Base-by-base conservation (phyloP, 129 eudicot genomes). In the Arctium minus region DNA sequence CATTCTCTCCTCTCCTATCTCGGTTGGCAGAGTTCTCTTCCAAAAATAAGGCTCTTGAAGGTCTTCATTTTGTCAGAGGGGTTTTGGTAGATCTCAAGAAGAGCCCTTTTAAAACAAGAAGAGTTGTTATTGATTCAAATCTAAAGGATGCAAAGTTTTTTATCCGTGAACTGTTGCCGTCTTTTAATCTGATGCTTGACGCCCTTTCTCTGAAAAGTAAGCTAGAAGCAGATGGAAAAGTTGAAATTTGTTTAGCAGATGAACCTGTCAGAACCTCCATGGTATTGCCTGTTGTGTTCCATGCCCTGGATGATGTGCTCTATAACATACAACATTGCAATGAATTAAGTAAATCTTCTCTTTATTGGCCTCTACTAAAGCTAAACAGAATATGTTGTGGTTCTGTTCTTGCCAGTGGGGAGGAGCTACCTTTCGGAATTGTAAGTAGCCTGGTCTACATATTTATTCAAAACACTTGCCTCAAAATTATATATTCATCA, bases 391-490 rank as follows among this genome's bases (percentile, higher is more conserved):
- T 96, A 81, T 92, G 91, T 82, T 87, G 93, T 78, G 99, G 98
- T 74, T 88, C 88, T 2, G 92, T 91, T 83, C 98, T 96, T 83
- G 98, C 98, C 9, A 96, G 98, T 65, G 97, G 98, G 72, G 99
- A 96, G 90, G 99, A 96, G 91, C 92, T 93, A 76, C 99, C 99
- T 78, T 90, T 93, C 86, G 99, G 99, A 82, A 89, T 96, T 83
- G 99, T 96, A 86, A 93, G 99, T 86, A 38, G 29, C 38, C 29
- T 77, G 18, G 22, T 17, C 13, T 32, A 44, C 80, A 75, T 37
- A 76, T 30, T n/a, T 32, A 9, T 76, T 35, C 40, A 44, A 12
- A 39, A 75, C 67, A 39, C 8, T 74, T 44, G 60, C 64, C 18
- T 50, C 18, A 13, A 44, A 1, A 0, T 50, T 48, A 48, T 79